Conservation (phyloP, 1,139 yeast species). For the Taiozyma sp. region DNA sequence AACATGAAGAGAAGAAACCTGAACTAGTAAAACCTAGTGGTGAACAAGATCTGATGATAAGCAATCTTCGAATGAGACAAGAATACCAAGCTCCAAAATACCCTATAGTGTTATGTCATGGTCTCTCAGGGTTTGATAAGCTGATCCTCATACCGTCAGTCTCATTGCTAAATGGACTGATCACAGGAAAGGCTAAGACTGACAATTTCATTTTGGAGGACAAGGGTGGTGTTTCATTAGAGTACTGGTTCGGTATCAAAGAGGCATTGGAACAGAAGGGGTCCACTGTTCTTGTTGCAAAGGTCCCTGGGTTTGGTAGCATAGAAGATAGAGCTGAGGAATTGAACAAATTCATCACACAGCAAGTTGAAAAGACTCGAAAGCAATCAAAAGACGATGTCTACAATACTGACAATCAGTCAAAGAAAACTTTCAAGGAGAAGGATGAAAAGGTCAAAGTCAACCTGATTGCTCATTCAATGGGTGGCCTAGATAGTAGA, state of each 20-base stretch:
- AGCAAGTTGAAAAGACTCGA: slow-evolving; percentile 33
- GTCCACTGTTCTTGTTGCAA: slow-evolving; percentile 62
- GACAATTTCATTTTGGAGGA: slow-evolving; percentile 14
- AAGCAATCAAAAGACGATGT: slow-evolving; percentile 28
- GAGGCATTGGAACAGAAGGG: slow-evolving; percentile 57
- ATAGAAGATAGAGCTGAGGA: slow-evolving; percentile 64
- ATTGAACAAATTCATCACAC: slow-evolving; percentile 47
- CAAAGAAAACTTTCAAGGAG: slow-evolving; percentile 14
- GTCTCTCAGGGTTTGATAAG: slow-evolving; percentile 74
- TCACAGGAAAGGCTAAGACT: slow-evolving; percentile 19
- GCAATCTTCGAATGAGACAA: slow-evolving; percentile 19
- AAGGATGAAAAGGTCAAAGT: slow-evolving; percentile 37
- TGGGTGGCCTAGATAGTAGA: slow-evolving; percentile 90
- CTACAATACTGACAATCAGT: slow-evolving; percentile 25
- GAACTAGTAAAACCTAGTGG: slow-evolving; percentile 2
- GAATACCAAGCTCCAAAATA: slow-evolving; percentile 36
- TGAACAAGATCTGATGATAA: slow-evolving; percentile 11
- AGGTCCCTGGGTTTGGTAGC: slow-evolving; percentile 79
- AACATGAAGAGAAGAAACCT: not conserved
- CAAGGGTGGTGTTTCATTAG: slow-evolving; percentile 40
- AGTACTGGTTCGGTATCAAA: slow-evolving; percentile 80
- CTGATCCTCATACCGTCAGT: slow-evolving; percentile 45
- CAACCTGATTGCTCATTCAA: slow-evolving; percentile 84
- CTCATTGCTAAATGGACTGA: slow-evolving; percentile 24
- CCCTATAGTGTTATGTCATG: slow-evolving; percentile 81